Conservation (phyloP, 2,329 filamentous ascomycete species). For the Aspergillus sp. region DNA sequence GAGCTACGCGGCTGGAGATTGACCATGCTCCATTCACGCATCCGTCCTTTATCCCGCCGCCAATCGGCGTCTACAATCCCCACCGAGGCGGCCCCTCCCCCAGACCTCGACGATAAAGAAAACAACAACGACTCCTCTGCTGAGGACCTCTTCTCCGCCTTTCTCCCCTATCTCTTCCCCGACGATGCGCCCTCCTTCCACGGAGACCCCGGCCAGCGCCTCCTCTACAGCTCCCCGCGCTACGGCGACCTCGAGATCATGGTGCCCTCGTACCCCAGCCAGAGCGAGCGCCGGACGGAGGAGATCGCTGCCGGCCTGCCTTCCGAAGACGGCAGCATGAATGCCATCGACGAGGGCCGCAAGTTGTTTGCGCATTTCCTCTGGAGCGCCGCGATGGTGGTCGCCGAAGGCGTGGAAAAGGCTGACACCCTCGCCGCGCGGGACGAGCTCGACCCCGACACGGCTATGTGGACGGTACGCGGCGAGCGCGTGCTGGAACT, state of each 20-base stretch:
- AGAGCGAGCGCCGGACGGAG: conserved; percentile 23
- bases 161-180: conserved; percentile 55
- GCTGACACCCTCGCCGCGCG: conserved; percentile 19
- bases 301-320: conserved; percentile 14
- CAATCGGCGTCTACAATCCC: too few species aligned
- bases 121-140: conserved; percentile 28
- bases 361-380: conserved; percentile 59
- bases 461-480: conserved; percentile 42
- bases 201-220: conserved; percentile 50
- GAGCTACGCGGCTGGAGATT: too few species aligned
- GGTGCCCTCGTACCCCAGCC: conserved; percentile 44
- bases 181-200: conserved; percentile 56
- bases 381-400: conserved; percentile 55
- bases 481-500: conserved; percentile 57
- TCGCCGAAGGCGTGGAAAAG: conserved; percentile 42
- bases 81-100: conserved; percentile 9
- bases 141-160: conserved; percentile 55
- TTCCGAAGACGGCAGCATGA: conserved; percentile 9
- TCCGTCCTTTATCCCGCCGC: too few species aligned
- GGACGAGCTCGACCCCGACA: conserved; percentile 14
- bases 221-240: conserved; percentile 49
- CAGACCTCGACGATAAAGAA: conserved; percentile 19
- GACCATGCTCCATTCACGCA: too few species aligned
- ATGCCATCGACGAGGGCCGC: conserved; percentile 45
- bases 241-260: conserved; percentile 42